These are phyloP conservation scores for Ascochyta clinopodiicola DNA, from an alignment of 2,329 filamentous ascomycete genomes.

Conservation along the genomic window DNA sequence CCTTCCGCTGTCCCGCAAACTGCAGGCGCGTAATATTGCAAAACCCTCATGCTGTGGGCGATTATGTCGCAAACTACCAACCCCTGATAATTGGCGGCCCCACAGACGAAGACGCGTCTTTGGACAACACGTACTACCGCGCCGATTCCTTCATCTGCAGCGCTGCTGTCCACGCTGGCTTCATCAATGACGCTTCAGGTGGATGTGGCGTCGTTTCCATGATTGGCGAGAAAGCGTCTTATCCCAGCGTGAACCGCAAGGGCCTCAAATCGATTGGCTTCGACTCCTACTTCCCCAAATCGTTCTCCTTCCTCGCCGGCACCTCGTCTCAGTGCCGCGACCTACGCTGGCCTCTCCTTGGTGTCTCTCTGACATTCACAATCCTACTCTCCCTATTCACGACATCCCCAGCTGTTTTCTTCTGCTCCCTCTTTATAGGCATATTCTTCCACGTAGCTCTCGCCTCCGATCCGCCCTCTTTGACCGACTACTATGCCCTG, in stretches of 20 bases:
- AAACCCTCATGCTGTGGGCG: conserved; percentile 77
- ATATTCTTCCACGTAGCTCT: conserved; percentile 90
- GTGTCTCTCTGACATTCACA: conserved; percentile 81
- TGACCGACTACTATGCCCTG: conserved; percentile 70
- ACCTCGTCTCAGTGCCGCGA: conserved; percentile 75
- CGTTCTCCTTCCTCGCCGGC: conserved; percentile 75
- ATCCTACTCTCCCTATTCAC: conserved; percentile 81
- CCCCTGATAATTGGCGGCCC: conserved; percentile 63
- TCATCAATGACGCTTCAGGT: conserved; percentile 73
- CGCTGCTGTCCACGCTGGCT: conserved; percentile 81
- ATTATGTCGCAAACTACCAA: conserved; percentile 65
- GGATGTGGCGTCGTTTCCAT: conserved; percentile 83
- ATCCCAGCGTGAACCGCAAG: conserved; percentile 68
- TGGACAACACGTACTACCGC: conserved; percentile 71
- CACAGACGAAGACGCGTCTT: conserved; percentile 46
- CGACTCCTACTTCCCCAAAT: conserved; percentile 86
- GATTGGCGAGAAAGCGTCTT: conserved; percentile 71
- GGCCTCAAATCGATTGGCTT: conserved; percentile 81
- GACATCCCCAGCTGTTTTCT: conserved; percentile 78
- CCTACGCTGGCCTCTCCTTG: conserved; percentile 82
- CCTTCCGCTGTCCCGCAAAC: conserved; percentile 77
- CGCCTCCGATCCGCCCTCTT: conserved; percentile 82
- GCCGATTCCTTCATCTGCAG: conserved; percentile 89
- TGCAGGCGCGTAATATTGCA: conserved; percentile 70
- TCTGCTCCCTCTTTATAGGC: conserved; percentile 80